Conservation (phyloP, 2,329 filamentous ascomycete species). For the Arachnopeziza araneosa region DNA sequence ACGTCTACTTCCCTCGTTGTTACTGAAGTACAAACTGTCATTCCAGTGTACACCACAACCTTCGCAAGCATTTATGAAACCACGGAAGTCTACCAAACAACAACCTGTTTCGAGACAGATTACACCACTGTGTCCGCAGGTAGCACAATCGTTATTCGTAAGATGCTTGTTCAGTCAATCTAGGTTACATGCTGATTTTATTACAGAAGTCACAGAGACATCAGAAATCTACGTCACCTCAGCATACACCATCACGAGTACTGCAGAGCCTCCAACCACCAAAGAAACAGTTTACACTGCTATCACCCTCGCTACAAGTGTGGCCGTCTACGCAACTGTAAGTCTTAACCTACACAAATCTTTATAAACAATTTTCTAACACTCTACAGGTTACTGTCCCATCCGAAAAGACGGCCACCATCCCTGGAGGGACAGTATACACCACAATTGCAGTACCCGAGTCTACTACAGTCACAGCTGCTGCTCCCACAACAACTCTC, state of each 20-base stretch:
- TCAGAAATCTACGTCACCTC: conserved; percentile 34
- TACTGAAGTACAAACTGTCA: conserved; percentile 22
- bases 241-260: conserved; percentile 21
- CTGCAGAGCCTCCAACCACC: conserved; percentile 20
- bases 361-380: background rate
- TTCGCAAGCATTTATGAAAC: conserved; percentile 31
- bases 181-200: background rate
- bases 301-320: conserved; percentile 21
- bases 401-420: conserved; percentile 18
- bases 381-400: conserved; percentile 18
- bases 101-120: conserved; percentile 30
- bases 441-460: conserved; percentile 9
- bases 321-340: conserved; percentile 12
- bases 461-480: conserved; percentile 4
- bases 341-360: background rate
- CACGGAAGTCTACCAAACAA: conserved; percentile 34
- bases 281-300: conserved; percentile 20
- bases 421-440: conserved; percentile 7
- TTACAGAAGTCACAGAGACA: conserved; percentile 37
- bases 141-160: conserved; percentile 35
- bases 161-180: background rate
- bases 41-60: conserved; percentile 32
- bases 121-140: conserved; percentile 39
- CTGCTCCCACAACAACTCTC: conserved; percentile 8
- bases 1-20: conserved; percentile 24